Evolutionary conservation across 345 rosid genomes (phyloP).

Genomic region (Viola odorata): DNA sequence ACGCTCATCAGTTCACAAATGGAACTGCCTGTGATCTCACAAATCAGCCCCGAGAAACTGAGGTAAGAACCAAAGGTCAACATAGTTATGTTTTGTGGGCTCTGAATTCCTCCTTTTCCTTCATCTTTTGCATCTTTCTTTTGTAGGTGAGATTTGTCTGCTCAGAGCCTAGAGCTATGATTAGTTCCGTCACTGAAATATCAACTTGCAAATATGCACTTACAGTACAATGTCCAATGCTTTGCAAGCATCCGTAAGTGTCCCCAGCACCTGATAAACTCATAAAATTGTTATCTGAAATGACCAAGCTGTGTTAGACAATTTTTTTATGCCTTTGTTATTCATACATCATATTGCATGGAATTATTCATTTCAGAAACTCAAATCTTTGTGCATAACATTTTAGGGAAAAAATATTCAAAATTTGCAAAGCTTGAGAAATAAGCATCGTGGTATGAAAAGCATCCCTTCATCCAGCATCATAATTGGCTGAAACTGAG

Average conservation of each 20-base stretch:
- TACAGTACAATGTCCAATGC: slow-evolving; percentile 68
- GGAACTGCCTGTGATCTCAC: slow-evolving; percentile 95
- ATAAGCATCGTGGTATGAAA: too few species aligned
- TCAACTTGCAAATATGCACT: slow-evolving; percentile 96
- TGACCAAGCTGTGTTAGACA: too few species aligned
- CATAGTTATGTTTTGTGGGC: background rate
- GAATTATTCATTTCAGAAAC: too few species aligned
- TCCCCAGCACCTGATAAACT: slow-evolving; percentile 9
- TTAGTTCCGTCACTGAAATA: slow-evolving; percentile 83
- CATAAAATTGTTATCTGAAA: background rate
- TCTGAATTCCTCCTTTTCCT: background rate
- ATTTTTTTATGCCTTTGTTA: too few species aligned
- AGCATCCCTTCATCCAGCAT: too few species aligned
- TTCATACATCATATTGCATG: too few species aligned
- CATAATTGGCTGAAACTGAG: too few species aligned
- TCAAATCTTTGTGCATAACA: too few species aligned
- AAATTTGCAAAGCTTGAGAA: too few species aligned
- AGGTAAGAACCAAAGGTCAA: slow-evolving; percentile 35
- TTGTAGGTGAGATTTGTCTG: slow-evolving; percentile 93
- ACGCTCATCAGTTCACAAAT: slow-evolving; percentile 73
- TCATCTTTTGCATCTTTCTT: slow-evolving; percentile 1
- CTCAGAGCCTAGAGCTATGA: slow-evolving; percentile 82
- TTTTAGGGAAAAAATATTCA: too few species aligned
- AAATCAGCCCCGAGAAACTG: slow-evolving; percentile 77
- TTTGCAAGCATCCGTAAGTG: slow-evolving; percentile 92